These are phyloP conservation scores for Lentinula raphanica DNA, from an alignment of 768 basidiomycete species.

Conservation along the genomic window DNA sequence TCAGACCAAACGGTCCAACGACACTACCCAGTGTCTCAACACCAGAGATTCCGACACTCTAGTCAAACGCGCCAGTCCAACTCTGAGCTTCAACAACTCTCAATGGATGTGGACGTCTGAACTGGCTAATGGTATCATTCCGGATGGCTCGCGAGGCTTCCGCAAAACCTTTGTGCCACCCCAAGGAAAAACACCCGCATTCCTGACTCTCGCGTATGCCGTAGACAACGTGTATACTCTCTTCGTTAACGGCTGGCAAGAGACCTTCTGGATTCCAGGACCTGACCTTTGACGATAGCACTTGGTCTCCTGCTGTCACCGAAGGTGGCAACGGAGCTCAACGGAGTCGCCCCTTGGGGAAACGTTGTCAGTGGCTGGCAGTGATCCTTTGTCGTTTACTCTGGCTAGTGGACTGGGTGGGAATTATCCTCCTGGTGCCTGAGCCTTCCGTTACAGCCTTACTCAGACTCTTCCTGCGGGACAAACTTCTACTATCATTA, in stretches of 20 bases:
- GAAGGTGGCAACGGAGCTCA: constrained; percentile 18
- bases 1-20: background rate
- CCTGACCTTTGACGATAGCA: constrained; percentile 15
- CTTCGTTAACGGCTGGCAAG: constrained; percentile 21
- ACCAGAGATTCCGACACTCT: background rate
- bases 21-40: background rate
- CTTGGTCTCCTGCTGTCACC: constrained; percentile 16
- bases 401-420: constrained; percentile 9
- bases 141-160: constrained; percentile 17
- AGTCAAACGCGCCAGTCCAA: background rate
- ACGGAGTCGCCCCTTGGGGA: too few species aligned
- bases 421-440: constrained; percentile 15
- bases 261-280: constrained; percentile 21
- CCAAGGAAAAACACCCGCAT: constrained; percentile 18
- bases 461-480: constrained; percentile 16
- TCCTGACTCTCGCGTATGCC: constrained; percentile 19
- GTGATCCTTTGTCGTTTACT: constrained; percentile 12
- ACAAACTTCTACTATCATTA: constrained; percentile 17
- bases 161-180: constrained; percentile 22
- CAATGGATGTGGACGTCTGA: constrained; percentile 26
- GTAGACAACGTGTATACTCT: constrained; percentile 24
- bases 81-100: background rate
- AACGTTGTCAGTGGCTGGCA: constrained; percentile 17
- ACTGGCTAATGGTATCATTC: background rate
- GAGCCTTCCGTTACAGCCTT: constrained; percentile 25